Percentiles rank a stretch among this genome's conserved stretches.
These are phyloP conservation scores for Epithemia pelagica DNA, from an alignment of 108 stramenopile species.

Conservation along the genomic window DNA sequence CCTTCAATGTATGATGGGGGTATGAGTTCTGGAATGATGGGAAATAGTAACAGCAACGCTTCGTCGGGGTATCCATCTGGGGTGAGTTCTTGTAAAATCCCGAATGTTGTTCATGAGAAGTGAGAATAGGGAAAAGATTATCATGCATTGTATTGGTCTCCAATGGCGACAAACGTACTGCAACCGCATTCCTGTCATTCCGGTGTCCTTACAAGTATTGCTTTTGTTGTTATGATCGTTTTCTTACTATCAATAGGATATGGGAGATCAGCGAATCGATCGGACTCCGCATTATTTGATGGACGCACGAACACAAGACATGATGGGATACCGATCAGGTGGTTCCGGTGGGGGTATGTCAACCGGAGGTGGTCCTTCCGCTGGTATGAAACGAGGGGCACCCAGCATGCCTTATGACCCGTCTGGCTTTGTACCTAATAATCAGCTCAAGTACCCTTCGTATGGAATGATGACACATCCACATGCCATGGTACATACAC, in stretches of 20 bases:
- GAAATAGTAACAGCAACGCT: not conserved
- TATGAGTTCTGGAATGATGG: not conserved
- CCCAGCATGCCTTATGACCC: not conserved
- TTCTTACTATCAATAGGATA: constrained; percentile 1
- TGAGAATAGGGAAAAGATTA: not conserved
- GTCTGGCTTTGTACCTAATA: not conserved
- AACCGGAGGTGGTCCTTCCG: not conserved
- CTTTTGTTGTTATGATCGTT: too few relatives aligned
- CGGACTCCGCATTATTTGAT: constrained; percentile 4
- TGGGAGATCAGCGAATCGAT: constrained; percentile 9
- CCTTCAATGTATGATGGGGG: not conserved
- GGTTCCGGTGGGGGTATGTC: not conserved
- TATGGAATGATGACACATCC: not conserved
- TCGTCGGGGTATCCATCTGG: not conserved
- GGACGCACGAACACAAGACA: constrained; percentile 15
- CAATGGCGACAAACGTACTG: not conserved
- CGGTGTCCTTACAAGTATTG: too few relatives aligned
- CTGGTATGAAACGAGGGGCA: not conserved
- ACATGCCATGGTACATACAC: not conserved
- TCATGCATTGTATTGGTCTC: not conserved
- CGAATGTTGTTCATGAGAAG: too few relatives aligned
- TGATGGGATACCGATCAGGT: constrained; percentile 1
- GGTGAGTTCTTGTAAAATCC: not conserved
- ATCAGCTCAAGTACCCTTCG: not conserved
- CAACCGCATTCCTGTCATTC: not conserved